Evolutionary conservation across 1,284 basidiomycete genomes (phyloP).

Genomic region (Microbotryum silenes-acaulis): DNA sequence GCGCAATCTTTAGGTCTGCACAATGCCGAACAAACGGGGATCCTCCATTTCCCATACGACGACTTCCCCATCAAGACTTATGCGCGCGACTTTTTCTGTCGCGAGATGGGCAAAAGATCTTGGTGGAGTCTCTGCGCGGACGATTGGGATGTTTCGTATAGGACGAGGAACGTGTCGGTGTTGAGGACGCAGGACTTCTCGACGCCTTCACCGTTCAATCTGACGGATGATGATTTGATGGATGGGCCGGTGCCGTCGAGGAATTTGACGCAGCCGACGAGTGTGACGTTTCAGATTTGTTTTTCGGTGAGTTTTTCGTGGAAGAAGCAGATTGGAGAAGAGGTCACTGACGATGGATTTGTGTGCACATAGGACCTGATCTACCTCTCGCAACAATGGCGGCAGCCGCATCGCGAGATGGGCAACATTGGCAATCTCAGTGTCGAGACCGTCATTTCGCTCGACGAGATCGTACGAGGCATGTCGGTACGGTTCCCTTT

Average conservation of each 20-base stretch:
- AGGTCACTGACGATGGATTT: no score
- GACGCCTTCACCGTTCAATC: not conserved
- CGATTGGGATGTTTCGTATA: constrained; percentile 6
- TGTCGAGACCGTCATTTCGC: not conserved
- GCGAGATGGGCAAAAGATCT: not conserved
- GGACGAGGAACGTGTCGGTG: not conserved
- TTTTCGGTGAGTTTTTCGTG: no score
- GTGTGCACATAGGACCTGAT: not conserved
- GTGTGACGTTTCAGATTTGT: not conserved
- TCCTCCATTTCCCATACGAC: not conserved
- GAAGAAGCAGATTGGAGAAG: no score
- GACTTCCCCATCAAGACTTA: not conserved
- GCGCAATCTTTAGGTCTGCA: not conserved
- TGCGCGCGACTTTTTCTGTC: not conserved
- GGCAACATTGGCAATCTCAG: no score
- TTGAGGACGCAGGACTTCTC: not conserved
- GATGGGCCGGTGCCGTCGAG: not conserved
- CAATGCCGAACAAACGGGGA: not conserved
- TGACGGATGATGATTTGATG: not conserved
- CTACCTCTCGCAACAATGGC: not conserved
- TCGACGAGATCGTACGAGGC: not conserved
- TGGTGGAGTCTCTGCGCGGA: constrained; percentile 3
- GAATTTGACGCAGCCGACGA: not conserved
- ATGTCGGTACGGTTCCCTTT: not conserved
- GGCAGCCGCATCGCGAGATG: not conserved